Base-by-base conservation (phyloP, 306 rosid genomes). In the Ochetophila trinervis region DNA sequence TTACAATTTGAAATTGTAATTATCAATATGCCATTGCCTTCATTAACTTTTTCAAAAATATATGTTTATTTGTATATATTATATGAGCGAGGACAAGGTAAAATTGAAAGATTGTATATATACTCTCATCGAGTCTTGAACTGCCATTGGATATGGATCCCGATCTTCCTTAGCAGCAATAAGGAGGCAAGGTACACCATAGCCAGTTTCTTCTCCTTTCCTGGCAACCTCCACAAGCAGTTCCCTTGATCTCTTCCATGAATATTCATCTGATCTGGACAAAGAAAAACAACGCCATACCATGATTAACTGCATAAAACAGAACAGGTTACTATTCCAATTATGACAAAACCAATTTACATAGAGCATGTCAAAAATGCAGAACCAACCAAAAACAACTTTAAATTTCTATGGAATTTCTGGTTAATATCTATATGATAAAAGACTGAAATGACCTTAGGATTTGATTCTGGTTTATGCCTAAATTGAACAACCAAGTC, bases 101-200 rank as follows among this genome's bases (percentile, higher is more conserved):
- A 44, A 20, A 42, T 63, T 69, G 44, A 68, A 63, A 61, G 63
- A 21, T 49, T 23, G 63, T 50, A 70, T 27, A 70, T 27, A 27
- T 75, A 93, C 99, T 97, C 80, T 85, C 30, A 86, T 84, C 58
- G 97, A 93, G 78, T 90, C 96, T 78, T 83, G 95, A 58, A 90
- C 78, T 44, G 93, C 91, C 76, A 85, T 77, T 50, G 90, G 95
- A 72, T 84, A 81, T 52, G 91, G 96, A 77, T 84, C 85, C 60
- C 88, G 89, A 87, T 93, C 99, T 75, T 85, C 91, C 86, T 90
- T 90, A 37, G 96, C 87, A 66, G 97, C 89, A 79, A 90, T 63
- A 66, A 93, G 89, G 60, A 93, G 87, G 73, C 91, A 86, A 58
- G 99, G 99, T 78, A 86, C 90, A 61, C 85, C 84, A 75, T 74